Base-by-base conservation (phyloP, 1,139 yeast genomes). In the Ashbya aceris region DNA sequence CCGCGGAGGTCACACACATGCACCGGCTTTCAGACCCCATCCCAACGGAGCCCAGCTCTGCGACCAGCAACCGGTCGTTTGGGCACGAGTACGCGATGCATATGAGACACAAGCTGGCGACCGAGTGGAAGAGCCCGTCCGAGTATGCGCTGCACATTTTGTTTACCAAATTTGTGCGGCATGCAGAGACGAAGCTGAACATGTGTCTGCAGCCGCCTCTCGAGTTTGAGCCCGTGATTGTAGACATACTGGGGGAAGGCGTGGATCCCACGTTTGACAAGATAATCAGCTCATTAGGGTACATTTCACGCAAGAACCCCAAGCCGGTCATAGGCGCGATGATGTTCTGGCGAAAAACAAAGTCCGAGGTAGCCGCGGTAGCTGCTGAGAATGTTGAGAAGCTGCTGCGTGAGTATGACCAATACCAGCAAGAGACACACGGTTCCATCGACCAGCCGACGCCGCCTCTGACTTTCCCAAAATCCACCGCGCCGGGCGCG, bases 321-420 rank as follows among this genome's bases (percentile, higher is more conserved):
- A 89, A 87, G 55, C 95, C 96, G 0, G 96, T 93, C 3, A 89
- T 93, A 36, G 98, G 93, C 60, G 85, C 95, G 17, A 96, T 91
- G 45, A 89, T 93, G 97, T 89, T 84, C 58, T 91, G 99, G 99
- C 73, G 98, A 46, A 86, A 89, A 60, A 77, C 93, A 4, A 81
- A 91, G 60, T 79, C 93, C 27, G 96, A 89, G 52, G 81, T 84
- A 3, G 87, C 95, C 0, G 73, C 79, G 3, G 70, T 79, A 67
- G 94, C 95, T 0, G 79, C 83, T 1, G 67, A 73, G 8, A 82
- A 78, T 46, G 76, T 64, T 42, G 64, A 61, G 49, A 62, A 55
- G 48, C 58, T 64, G 14, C 40, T 60, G 2, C 62, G 58, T 42
- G 61, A 55, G 17, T 53, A 52, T 30, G 61, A 58, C 26, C 41